Base-by-base conservation (phyloP, 2,329 filamentous ascomycete genomes). In the Paecilomyces formosus region DNA sequence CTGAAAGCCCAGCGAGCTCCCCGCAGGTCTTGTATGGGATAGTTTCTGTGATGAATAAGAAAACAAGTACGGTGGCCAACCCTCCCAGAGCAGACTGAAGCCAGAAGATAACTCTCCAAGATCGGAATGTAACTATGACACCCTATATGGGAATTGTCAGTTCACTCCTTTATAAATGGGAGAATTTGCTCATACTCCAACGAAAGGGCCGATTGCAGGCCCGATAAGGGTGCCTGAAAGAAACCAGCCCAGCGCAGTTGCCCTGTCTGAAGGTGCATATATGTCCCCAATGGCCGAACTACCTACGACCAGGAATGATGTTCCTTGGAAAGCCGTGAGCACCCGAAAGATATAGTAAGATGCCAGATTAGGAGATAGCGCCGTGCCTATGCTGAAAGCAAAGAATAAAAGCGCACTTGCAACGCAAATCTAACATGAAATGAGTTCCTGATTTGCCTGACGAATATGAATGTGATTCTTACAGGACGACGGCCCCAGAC, bases 81-180 rank as follows among this genome's bases (percentile, higher is more conserved):
- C 82, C 87, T 0, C 85, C 86, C 5, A 91, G 78, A 0, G 82
- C 88, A 0, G 86, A 85, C 68, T 92, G 88, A 0, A 92, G 77
- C 85, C 88, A 92, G 75, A 91, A 92, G 56, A 92, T 90, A 50
- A 83, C 82, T 18, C 88, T 81, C 89, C 89, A 93, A 1, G 80
- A 82, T 6, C 81, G 79, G 71, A 85, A 91, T 0, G 88, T 92
- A 15, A 92, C 87, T 55, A 93, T 89, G 52, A 91, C 85, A 24
- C 88, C 89, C 57, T 89, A 85, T 7, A 88, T 72, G 63, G 4
- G 11, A 87, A 85, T 21, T 22, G 9, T 53, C 15, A 61, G 0
- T 85, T 83, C 0, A 22, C 15, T 8, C 26, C 18, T 21, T n/a
- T 13, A 18, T 55, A 24, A 35, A 24, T 52, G 24, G 13, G 30